These are phyloP conservation scores for Cutaneotrichosporon sp. DNA, from an alignment of 1,284 basidiomycete species.

Conservation along the genomic window DNA sequence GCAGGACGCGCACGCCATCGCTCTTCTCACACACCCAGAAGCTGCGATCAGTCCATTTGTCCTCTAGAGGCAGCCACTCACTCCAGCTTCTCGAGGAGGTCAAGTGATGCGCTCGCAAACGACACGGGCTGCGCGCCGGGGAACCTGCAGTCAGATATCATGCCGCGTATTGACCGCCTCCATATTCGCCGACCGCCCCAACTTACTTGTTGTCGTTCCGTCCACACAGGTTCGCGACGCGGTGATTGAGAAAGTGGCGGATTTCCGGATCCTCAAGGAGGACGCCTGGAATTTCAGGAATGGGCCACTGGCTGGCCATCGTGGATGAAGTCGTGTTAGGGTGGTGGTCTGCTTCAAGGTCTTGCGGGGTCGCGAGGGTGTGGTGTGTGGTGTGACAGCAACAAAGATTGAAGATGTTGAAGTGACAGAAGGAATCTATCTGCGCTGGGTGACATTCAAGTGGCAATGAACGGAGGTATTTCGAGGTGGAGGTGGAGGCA, in stretches of 20 bases:
- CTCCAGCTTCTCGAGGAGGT: slow-evolving; percentile 78
- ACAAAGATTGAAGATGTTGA: too few relatives aligned
- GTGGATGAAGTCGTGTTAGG: background rate
- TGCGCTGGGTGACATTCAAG: too few relatives aligned
- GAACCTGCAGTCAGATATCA: slow-evolving; percentile 60
- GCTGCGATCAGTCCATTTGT: slow-evolving; percentile 54
- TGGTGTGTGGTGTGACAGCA: background rate
- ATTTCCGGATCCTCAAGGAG: slow-evolving; percentile 56
- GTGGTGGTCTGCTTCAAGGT: background rate
- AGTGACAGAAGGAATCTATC: too few relatives aligned
- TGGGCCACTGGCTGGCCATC: slow-evolving; percentile 14
- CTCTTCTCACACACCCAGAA: slow-evolving; percentile 99
- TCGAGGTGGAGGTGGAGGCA: background rate
- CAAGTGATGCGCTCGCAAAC: slow-evolving; percentile 69
- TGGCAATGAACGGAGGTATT: too few relatives aligned
- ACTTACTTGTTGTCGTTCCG: slow-evolving; percentile 62
- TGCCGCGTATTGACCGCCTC: too few relatives aligned
- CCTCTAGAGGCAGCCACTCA: slow-evolving; percentile 52
- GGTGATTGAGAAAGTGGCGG: slow-evolving; percentile 62
- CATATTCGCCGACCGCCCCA: background rate
- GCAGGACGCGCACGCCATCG: slow-evolving; percentile 90
- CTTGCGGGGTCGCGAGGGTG: background rate
- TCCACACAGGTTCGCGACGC: slow-evolving; percentile 66
- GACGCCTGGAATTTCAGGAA: slow-evolving; percentile 51
- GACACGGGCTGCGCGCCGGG: slow-evolving; percentile 92